Base-by-base conservation (phyloP, 2,329 filamentous ascomycete species). In the Alternaria postmessia region DNA sequence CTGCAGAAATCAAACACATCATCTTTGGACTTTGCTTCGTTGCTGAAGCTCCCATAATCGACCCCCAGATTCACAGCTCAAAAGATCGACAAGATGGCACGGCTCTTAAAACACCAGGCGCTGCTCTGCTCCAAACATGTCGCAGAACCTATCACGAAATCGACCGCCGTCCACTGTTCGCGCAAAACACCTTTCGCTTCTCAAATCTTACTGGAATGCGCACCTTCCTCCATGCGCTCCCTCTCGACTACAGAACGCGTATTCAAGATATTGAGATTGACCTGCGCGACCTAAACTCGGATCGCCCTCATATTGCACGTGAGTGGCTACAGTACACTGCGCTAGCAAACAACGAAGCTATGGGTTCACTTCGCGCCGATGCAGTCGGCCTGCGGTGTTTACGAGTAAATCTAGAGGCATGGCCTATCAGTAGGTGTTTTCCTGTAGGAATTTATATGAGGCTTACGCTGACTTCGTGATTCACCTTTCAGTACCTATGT, bases 301-400 rank as follows among this genome's bases (percentile, higher is more conserved):
- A 68, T 46, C 69, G 70, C 16, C 68, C 69, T 3, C 59, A 61
- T 1, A 53, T 73, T 16, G 69, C 66, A 24, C 66, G 67, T 32
- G 79, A 78, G 52, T 80, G 78, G 78, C 51, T 76, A 8, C 73
- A 75, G 12, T 79, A 80, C 61, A 68, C 78, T 18, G 62, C 71
- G 1, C 73, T 67, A 66, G 65, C 61, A 8, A 62, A 63, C 14
- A 62, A 67, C 7, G 42, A 53, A 20, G 55, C 62, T 2, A 43
- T 70, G 7, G 67, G 64, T 9, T 75, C 72, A 2, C 51, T 79
- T 14, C 64, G 65, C 7, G 57, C 51, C 20, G 73, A 76, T 49
- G 70, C 72, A 6, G 70, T 71, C n/a, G 68, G 67, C 11, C 57
- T 79, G n/a, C 72, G 68, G 51, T 75, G 69, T 22, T 61, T 79